Conservation (phyloP, 1,139 yeast species). For the Lodderomyces jiufengensis region DNA sequence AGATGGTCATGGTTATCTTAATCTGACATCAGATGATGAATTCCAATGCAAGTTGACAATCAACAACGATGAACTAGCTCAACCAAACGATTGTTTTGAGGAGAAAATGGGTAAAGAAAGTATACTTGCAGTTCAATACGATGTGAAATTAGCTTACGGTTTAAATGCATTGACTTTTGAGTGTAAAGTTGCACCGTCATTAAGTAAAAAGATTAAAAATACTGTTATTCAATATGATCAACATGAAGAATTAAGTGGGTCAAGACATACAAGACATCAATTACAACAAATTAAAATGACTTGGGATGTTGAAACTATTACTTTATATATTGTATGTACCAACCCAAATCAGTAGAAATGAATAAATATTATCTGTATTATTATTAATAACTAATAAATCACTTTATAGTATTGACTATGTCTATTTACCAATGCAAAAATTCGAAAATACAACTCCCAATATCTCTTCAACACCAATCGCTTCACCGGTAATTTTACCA, state of each 20-base stretch:
- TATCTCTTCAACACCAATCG: constrained; percentile 86
- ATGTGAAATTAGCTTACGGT: constrained; percentile 47
- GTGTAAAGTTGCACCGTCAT: constrained; percentile 41
- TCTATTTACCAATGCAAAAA: constrained; percentile 87
- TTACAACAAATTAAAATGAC: constrained; percentile 45
- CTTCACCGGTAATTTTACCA: constrained; percentile 87
- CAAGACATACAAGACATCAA: constrained; percentile 48
- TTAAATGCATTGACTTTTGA: constrained; percentile 46
- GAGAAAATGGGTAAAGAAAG: constrained; percentile 20
- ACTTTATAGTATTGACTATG: too few species aligned
- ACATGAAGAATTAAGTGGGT: constrained; percentile 27
- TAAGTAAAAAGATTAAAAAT: constrained; percentile 32
- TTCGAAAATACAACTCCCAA: constrained; percentile 86
- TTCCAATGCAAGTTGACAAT: constrained; percentile 43
- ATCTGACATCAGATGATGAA: constrained; percentile 33
- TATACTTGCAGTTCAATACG: constrained; percentile 40
- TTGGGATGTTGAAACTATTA: constrained; percentile 47
- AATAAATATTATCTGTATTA: background rate
- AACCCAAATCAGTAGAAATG: constrained; percentile 15
- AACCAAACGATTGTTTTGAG: constrained; percentile 36
- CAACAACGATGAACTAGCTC: constrained; percentile 48
- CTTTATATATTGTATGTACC: constrained; percentile 28
- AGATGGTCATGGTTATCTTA: constrained; percentile 28
- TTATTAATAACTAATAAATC: background rate
- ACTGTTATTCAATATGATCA: constrained; percentile 16